Base-by-base conservation (phyloP, 257 asterid species). In the Datura wrightii region DNA sequence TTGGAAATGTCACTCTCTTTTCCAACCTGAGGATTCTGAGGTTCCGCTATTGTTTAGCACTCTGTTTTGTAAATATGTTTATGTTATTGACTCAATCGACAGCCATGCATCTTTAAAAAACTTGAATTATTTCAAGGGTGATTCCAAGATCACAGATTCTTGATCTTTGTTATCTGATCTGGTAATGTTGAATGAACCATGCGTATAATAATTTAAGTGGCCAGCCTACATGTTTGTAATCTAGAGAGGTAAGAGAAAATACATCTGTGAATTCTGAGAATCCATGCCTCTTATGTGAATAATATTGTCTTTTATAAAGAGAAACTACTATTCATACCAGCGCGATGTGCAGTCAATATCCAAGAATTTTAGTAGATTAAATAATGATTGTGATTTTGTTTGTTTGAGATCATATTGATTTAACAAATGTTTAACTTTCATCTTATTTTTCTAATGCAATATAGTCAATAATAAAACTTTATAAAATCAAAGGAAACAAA, bases 251-350 rank as follows among this genome's bases (percentile, higher is more conserved):
- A 42, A 70, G 1, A 70, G 79, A 70, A 70, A 18, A 42, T 41
- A 18, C 42, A 39, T 18, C 37, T 42, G 9, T 70, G 79, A 70
- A 72, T 46, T 44, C 39, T 72, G 80, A 72, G 80, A 19, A 72
- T n/a, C 6, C 18, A 11, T 4, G 79, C 79, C 16, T 18, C 55
- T 70, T 3, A 8, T 42, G 16, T 41, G 54, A 41, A 0, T 70
- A 70, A 41, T 59, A 8, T 3, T n/a, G 14, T n/a, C 37, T 19
- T n/a, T 37, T 59, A 59, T 3, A n/a, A n/a, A 59, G 65, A 58
- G 34, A 58, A 18, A 3, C 7, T 58, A 3, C 31, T 62, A 31
- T 62, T 62, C 42, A 71, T 24, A 24, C 31, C 31, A 24, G 31
- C 31, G 31, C 31, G 31, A 24, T 24, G 31, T 24, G 31, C 31